Evolutionary conservation across 1,139 yeast species (phyloP).

Genomic region (Candida tetrigidarum): DNA sequence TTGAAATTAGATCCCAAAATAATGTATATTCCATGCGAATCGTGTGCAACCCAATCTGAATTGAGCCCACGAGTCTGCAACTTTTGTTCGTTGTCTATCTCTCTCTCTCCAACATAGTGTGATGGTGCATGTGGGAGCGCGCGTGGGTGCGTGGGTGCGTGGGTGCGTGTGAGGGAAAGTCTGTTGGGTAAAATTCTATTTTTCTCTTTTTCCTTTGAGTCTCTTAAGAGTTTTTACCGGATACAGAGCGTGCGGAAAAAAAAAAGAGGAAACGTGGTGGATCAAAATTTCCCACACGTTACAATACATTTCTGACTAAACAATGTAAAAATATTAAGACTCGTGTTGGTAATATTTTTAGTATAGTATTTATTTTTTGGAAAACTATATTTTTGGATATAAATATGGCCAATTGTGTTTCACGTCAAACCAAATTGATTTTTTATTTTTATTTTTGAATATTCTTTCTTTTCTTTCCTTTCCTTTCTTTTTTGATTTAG

Average conservation of each 20-base stretch:
- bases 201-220: no score
- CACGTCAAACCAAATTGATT: conserved; percentile 2
- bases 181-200: no score
- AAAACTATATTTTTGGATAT: background rate
- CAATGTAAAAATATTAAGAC: no score
- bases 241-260: background rate
- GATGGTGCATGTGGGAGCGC: no score
- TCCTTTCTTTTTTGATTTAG: background rate
- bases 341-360: background rate
- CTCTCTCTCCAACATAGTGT: no score
- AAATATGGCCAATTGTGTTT: conserved; percentile 1
- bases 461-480: background rate
- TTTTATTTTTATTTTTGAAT: no score
- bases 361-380: no score
- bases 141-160: no score
- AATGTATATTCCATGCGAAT: background rate
- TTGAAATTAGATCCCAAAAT: background rate
- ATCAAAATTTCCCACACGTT: background rate
- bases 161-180: no score
- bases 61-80: background rate
- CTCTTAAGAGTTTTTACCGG: conserved; percentile 2
- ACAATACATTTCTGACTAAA: no score
- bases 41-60: background rate
- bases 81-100: no score
- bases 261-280: conserved; percentile 5